Evolutionary conservation across 2,329 filamentous ascomycete genomes (phyloP).

Genomic region (Fusarium sp.): DNA sequence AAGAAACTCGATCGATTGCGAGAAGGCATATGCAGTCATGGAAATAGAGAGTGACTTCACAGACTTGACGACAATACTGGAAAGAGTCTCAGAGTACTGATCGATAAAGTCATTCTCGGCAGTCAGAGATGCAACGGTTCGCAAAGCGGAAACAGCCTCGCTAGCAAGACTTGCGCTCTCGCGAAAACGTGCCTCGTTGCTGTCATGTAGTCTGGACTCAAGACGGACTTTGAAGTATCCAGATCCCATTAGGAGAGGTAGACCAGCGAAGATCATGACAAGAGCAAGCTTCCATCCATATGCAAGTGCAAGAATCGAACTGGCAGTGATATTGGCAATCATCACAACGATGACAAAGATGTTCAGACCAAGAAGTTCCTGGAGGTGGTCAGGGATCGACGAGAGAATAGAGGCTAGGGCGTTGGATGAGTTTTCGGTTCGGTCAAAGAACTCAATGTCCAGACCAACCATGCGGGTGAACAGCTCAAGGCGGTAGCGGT

Average conservation of each 20-base stretch:
- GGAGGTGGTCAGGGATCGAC: slow-evolving; percentile 53
- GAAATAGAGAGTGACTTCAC: slow-evolving; percentile 12
- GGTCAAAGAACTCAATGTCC: slow-evolving; percentile 58
- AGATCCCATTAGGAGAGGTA: slow-evolving; percentile 54
- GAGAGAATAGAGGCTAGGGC: slow-evolving; percentile 49
- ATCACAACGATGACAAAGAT: slow-evolving; percentile 56
- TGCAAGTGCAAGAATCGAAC: slow-evolving; percentile 54
- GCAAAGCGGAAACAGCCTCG: slow-evolving; percentile 59
- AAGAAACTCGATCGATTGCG: slow-evolving; percentile 48
- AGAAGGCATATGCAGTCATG: slow-evolving; percentile 30
- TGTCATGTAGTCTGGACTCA: slow-evolving; percentile 53
- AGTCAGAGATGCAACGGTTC: slow-evolving; percentile 56
- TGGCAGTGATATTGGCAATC: slow-evolving; percentile 54
- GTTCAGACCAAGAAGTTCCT: slow-evolving; percentile 59
- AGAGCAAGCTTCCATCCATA: slow-evolving; percentile 59
- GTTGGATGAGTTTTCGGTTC: slow-evolving; percentile 49
- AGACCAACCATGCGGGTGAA: slow-evolving; percentile 48
- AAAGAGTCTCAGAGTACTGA: slow-evolving; percentile 50
- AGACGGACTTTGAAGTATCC: slow-evolving; percentile 59
- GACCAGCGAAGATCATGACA: slow-evolving; percentile 55
- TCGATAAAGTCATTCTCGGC: slow-evolving; percentile 51
- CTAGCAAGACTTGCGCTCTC: slow-evolving; percentile 58
- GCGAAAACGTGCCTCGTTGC: slow-evolving; percentile 51
- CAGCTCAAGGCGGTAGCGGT: slow-evolving; percentile 45
- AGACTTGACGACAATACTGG: slow-evolving; percentile 38